Conservation (phyloP, 2,329 filamentous ascomycete genomes). For the Ophiosphaerella narmari region DNA sequence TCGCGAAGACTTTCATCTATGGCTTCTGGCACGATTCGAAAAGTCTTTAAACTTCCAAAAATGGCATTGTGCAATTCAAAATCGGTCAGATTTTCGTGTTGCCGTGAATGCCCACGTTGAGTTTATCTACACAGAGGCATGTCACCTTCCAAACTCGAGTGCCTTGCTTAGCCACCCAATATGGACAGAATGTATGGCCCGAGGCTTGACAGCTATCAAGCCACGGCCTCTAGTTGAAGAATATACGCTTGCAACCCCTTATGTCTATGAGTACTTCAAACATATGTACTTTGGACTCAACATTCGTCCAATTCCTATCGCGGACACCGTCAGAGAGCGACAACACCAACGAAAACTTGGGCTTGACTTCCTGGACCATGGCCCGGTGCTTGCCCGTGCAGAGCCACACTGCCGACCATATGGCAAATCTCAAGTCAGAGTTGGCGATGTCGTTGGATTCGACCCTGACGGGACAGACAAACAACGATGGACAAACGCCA, state of each 20-base stretch:
- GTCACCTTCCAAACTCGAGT: constrained; percentile 52
- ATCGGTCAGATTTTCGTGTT: constrained; percentile 64
- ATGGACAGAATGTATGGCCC: constrained; percentile 56
- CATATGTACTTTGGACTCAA: constrained; percentile 64
- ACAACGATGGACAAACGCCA: constrained; percentile 59
- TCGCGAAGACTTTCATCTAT: constrained; percentile 59
- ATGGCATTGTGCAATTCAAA: constrained; percentile 59
- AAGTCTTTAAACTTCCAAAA: constrained; percentile 48
- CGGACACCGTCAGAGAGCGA: constrained; percentile 3
- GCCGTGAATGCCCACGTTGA: constrained; percentile 63
- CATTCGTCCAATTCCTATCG: constrained; percentile 46
- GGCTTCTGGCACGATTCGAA: constrained; percentile 58
- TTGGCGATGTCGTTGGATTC: constrained; percentile 58
- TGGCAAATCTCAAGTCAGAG: constrained; percentile 24
- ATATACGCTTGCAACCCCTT: constrained; percentile 71
- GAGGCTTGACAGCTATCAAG: constrained; percentile 8
- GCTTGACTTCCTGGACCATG: constrained; percentile 24
- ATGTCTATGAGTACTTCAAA: constrained; percentile 67
- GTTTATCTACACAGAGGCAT: constrained; percentile 69
- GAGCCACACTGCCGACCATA: constrained; percentile 6
- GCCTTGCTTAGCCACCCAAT: constrained; percentile 49
- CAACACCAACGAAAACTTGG: constrained; percentile 14
- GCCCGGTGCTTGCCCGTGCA: background rate
- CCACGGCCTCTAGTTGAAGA: constrained; percentile 21
- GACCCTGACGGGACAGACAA: constrained; percentile 54